Evolutionary conservation across 495 filamentous ascomycete genomes (phyloP), one percentile per base, ranked within the genome.

Genomic region (Penicillium flavigenum): DNA sequence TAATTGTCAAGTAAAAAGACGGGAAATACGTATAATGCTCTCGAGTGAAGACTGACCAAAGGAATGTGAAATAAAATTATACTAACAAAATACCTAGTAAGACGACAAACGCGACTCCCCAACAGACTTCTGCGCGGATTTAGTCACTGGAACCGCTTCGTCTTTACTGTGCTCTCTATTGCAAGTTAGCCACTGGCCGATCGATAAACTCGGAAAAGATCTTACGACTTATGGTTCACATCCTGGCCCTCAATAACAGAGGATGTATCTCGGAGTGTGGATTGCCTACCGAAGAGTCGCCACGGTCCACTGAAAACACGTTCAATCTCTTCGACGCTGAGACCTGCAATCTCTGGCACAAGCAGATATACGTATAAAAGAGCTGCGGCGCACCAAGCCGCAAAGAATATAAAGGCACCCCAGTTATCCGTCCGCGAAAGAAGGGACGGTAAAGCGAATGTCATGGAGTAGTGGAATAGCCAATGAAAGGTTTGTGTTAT

Each of bases 321-420:
- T 36, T 63, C 56, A n/a, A 63, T 52, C 44, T 62, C 54, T 41
- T 66, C 63, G 6, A 63, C 41, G 14, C 53, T 53, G 1, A 54
- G 49, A 2, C 63, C 63, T 4, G 60, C 46, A 7, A 45, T 51
- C 31, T 66, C 63, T 11, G 63, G 63, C 5, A 66, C 47, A 71
- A 72, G 39, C 80, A 69, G 54, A 51, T 54, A 65, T 4, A 44
- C 38, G 20, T 65, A 65, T 16, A 65, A 5, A 27, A 62, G 24
- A 9, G 60, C 63, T 6, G 50, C 31, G 16, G 42, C 24, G 32
- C 60, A 65, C 56, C 60, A 65, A 1, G 24, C 56, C 4, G 63
- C 63, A 45, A 65, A 65, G 49, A 65, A 65, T 19, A 65, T 16
- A 46, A 65, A 65, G 3, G 63, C 63, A 7, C 63, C 63, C 63